Conservation (phyloP, 208 protist genomes). For the Acanthamoeba lenticulata region DNA sequence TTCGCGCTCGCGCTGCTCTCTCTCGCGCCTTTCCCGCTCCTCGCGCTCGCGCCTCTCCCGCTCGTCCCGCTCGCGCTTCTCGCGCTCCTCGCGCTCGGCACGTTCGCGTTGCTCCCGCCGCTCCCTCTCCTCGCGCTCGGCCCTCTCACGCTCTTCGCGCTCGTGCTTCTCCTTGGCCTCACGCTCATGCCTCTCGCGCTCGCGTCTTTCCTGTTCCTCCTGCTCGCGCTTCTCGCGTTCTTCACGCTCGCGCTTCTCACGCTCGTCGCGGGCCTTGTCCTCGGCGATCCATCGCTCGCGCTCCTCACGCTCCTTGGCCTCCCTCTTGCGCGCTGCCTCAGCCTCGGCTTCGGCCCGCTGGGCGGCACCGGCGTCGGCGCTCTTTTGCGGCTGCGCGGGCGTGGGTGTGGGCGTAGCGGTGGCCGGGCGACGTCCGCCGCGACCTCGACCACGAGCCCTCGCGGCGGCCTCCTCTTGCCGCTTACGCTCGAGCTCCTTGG, state of each 20-base stretch:
- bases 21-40: not conserved
- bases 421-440: not conserved
- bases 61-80: not conserved
- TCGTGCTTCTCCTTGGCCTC: not conserved
- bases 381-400: not conserved
- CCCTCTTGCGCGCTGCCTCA: not conserved
- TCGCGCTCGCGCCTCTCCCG: slow-evolving; percentile 26
- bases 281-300: not conserved
- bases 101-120: not conserved
- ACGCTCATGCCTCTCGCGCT: slow-evolving; percentile 6
- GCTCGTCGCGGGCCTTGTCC: not conserved
- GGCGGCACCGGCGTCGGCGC: not conserved
- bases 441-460: not conserved
- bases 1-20: not conserved
- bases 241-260: not conserved
- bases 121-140: not conserved
- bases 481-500: slow-evolving; percentile 3
- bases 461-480: not conserved
- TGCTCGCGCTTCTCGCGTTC: not conserved
- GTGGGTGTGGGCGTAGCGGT: not conserved
- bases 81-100: not conserved
- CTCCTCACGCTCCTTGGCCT: not conserved
- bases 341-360: not conserved
- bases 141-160: not conserved
- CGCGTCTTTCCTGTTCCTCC: not conserved